Evolutionary conservation across 371 early-diverging fungal genomes (phyloP).

Genomic region (Rhizopus arrhizus): DNA sequence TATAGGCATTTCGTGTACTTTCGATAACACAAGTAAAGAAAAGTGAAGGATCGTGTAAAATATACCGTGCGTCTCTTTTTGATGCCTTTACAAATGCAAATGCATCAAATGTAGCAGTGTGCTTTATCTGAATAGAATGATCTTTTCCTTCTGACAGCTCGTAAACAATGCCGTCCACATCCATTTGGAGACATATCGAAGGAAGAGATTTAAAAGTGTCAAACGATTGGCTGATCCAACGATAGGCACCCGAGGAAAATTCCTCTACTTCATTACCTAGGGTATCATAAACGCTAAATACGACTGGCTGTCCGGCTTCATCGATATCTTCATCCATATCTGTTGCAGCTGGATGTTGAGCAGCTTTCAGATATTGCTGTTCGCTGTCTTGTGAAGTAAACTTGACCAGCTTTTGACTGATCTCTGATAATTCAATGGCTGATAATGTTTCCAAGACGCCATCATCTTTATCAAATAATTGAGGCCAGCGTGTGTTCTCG

Average conservation of each 20-base stretch:
- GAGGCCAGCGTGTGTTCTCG: slow-evolving; percentile 73
- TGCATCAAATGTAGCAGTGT: slow-evolving; percentile 69
- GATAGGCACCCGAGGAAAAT: slow-evolving; percentile 42
- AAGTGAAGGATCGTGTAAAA: slow-evolving; percentile 9
- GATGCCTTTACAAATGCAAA: slow-evolving; percentile 70
- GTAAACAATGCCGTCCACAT: slow-evolving; percentile 78
- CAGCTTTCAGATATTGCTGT: slow-evolving; percentile 17
- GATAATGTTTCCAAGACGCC: slow-evolving; percentile 77
- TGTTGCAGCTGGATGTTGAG: slow-evolving; percentile 57
- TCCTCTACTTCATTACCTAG: slow-evolving; percentile 38
- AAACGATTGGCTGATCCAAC: slow-evolving; percentile 60
- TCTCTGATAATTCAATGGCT: slow-evolving; percentile 59
- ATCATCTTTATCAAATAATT: slow-evolving; percentile 73
- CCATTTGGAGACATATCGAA: slow-evolving; percentile 66
- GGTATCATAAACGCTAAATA: slow-evolving; percentile 48
- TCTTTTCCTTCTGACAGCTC: slow-evolving; percentile 30
- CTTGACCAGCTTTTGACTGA: slow-evolving; percentile 64
- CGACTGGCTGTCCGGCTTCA: slow-evolving; percentile 57
- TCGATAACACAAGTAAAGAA: slow-evolving; percentile 65
- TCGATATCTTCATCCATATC: slow-evolving; percentile 75
- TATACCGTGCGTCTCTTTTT: slow-evolving; percentile 24
- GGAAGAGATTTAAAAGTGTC: slow-evolving; percentile 30
- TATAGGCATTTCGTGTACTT: slow-evolving; percentile 66
- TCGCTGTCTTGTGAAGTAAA: slow-evolving; percentile 56
- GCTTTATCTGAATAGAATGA: slow-evolving; percentile 30